Percentiles rank a stretch among this genome's conserved stretches.
Conservation (phyloP, 805 yeast species). For the Wickerhamomyces bovis region DNA sequence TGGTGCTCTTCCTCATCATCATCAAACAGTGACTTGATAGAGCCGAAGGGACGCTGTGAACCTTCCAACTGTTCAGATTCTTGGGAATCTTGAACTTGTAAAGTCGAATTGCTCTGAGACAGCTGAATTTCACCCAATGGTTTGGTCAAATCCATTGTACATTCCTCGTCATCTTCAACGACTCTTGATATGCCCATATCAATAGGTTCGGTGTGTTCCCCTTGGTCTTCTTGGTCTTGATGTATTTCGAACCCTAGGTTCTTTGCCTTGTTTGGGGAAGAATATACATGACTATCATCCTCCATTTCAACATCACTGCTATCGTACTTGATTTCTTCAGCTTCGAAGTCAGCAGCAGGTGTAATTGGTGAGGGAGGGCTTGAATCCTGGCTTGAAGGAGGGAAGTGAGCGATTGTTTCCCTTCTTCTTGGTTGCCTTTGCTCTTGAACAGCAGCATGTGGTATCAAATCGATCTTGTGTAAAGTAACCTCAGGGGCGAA, state of each 20-base stretch:
- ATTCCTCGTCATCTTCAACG: constrained; percentile 12
- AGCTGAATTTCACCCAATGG: constrained; percentile 20
- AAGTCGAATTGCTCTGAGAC: background rate
- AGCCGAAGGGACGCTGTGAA: constrained; percentile 21
- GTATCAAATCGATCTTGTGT: constrained; percentile 22
- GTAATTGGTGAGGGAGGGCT: constrained; percentile 3
- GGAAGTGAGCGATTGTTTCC: constrained; percentile 22
- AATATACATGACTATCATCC: constrained; percentile 19
- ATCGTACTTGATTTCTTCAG: constrained; percentile 17
- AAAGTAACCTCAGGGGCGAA: constrained; percentile 27
- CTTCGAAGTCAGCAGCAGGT: constrained; percentile 7
- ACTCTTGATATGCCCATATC: constrained; percentile 18
- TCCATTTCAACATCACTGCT: constrained; percentile 25
- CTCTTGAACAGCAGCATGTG: constrained; percentile 11
- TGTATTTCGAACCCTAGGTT: constrained; percentile 14
- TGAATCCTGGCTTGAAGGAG: constrained; percentile 8
- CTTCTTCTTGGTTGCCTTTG: constrained; percentile 20
- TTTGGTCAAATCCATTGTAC: constrained; percentile 24
- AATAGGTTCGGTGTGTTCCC: constrained; percentile 12
- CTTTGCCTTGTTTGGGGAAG: constrained; percentile 15
- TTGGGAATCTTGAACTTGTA: background rate
- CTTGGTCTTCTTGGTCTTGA: constrained; percentile 11
- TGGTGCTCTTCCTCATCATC: constrained; percentile 13
- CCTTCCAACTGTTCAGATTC: constrained; percentile 2
- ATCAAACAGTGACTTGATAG: constrained; percentile 22